Conservation (phyloP, 2,329 filamentous ascomycete genomes). For the Cladosporium sp. region DNA sequence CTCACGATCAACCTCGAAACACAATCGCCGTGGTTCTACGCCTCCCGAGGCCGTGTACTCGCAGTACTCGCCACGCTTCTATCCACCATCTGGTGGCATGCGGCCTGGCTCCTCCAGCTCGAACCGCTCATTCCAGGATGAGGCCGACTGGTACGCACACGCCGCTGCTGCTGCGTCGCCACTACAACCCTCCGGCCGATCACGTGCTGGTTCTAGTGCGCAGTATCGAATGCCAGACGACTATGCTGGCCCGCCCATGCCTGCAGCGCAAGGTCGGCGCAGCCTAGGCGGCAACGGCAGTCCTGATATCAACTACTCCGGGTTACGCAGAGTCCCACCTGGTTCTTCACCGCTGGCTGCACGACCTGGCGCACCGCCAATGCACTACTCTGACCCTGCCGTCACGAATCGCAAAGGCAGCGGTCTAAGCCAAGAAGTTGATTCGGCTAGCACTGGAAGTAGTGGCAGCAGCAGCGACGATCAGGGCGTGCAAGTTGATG, state of each 20-base stretch:
- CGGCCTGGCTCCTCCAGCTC: slow-evolving; percentile 41
- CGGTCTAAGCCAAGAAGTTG: slow-evolving; percentile 26
- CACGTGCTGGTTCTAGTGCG: slow-evolving; percentile 40
- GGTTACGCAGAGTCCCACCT: slow-evolving; percentile 31
- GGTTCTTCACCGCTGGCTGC: slow-evolving; percentile 28
- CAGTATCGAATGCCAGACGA: slow-evolving; percentile 38
- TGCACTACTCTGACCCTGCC: slow-evolving; percentile 23
- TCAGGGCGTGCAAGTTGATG: slow-evolving; percentile 34
- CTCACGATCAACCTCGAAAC: slow-evolving; percentile 31
- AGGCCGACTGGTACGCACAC: slow-evolving; percentile 41
- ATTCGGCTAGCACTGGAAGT: slow-evolving; percentile 23
- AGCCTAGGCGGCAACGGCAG: slow-evolving; percentile 37
- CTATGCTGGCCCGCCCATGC: slow-evolving; percentile 35
- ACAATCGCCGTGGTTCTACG: slow-evolving; percentile 34
- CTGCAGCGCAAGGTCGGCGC: slow-evolving; percentile 35
- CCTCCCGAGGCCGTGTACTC: slow-evolving; percentile 31
- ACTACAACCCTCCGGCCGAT: slow-evolving; percentile 36
- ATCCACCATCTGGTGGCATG: slow-evolving; percentile 24
- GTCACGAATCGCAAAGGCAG: slow-evolving; percentile 23
- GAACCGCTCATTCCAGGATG: slow-evolving; percentile 50
- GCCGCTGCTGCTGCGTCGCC: slow-evolving; percentile 17
- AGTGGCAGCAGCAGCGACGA: slow-evolving; percentile 27
- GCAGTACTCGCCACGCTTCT: slow-evolving; percentile 30
- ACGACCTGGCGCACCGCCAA: slow-evolving; percentile 11
- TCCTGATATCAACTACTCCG: slow-evolving; percentile 38